A percentile compares a stretch with the other conserved stretches of the same genome.
Conservation (phyloP, 768 basidiomycete species). For the Boletus speciosus region DNA sequence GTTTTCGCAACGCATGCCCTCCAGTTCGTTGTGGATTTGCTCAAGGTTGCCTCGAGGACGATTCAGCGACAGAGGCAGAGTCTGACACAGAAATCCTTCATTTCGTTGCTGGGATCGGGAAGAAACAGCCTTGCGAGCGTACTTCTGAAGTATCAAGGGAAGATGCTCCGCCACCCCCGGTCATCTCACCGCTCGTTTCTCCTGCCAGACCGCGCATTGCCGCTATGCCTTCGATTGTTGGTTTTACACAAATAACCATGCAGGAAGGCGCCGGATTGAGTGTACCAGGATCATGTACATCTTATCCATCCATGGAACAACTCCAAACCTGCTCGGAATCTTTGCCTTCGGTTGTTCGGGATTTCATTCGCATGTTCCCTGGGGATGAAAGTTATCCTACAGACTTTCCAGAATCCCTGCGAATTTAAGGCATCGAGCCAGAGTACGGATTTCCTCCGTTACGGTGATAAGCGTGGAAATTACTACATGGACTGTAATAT, state of each 20-base stretch:
- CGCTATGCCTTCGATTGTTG: not conserved
- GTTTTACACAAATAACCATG: constrained; percentile 1
- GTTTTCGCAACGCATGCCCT: not conserved
- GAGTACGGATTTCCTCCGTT: not conserved
- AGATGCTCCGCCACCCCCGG: constrained; percentile 4
- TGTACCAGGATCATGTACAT: not conserved
- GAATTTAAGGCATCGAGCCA: constrained; percentile 4
- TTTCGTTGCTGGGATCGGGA: constrained; percentile 19
- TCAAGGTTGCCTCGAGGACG: constrained; percentile 12
- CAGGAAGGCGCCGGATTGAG: constrained; percentile 9
- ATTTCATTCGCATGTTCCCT: constrained; percentile 33
- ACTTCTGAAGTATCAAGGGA: constrained; percentile 1
- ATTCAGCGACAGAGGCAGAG: constrained; percentile 33
- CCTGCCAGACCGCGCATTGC: constrained; percentile 20
- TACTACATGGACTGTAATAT: not conserved
- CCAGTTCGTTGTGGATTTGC: not conserved
- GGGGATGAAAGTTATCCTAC: constrained; percentile 34
- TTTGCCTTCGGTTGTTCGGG: constrained; percentile 28
- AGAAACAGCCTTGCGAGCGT: not conserved
- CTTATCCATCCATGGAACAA: not conserved
- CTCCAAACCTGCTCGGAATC: constrained; percentile 9
- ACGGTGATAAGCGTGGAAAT: not conserved
- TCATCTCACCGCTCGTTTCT: constrained; percentile 29
- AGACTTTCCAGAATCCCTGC: constrained; percentile 33
- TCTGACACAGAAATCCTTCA: constrained; percentile 28